Evolutionary conservation across 495 filamentous ascomycete genomes (phyloP), one percentile per base, ranked within the genome.

Genomic region (Aspergillus sparsus): DNA sequence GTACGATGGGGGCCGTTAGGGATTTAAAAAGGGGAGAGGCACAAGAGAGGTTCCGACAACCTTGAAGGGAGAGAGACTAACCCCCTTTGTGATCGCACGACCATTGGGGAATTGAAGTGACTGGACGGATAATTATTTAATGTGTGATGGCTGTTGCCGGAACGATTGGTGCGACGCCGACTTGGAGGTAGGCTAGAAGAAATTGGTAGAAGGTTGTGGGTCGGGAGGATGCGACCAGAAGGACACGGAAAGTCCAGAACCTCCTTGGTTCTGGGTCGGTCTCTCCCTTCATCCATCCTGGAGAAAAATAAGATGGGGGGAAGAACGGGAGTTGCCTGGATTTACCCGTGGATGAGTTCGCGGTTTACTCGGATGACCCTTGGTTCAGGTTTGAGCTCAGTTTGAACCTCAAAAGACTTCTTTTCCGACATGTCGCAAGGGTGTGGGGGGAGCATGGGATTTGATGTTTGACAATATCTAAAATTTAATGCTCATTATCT

Each of bases 221-320:
- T 62, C 61, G 50, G 46, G 58, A 44, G 52, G 52, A 42, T 18
- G 15, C 18, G 45, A n/a, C 49, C 27, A 35, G 10, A 49, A 44
- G 37, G 11, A n/a, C 11, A 44, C 18, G 52, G 45, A 27, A 61
- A 9, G 16, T 41, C 61, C 55, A 55, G 41, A 50, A 53, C 12
- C 45, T 50, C 35, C 45, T 59, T 45, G 39, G 44, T 59, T 45
- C 55, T 57, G 42, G 61, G 51, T 58, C 54, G 42, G 18, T 21
- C 34, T 27, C 21, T 27, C 21, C 21, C 21, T 27, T 27, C 21
- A 27, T 27, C 21, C 21, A 27, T 27, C 21, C 3, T 27, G 21
- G 21, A 53, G 13, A 15, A 11, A 31, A 35, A 34, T 7, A 56
- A 9, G 6, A 9, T 15, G 18, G 37, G 27, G 18, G 15, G 36